Evolutionary conservation across 2,329 filamentous ascomycete genomes (phyloP).

Genomic region (Colletotrichum acutatum): DNA sequence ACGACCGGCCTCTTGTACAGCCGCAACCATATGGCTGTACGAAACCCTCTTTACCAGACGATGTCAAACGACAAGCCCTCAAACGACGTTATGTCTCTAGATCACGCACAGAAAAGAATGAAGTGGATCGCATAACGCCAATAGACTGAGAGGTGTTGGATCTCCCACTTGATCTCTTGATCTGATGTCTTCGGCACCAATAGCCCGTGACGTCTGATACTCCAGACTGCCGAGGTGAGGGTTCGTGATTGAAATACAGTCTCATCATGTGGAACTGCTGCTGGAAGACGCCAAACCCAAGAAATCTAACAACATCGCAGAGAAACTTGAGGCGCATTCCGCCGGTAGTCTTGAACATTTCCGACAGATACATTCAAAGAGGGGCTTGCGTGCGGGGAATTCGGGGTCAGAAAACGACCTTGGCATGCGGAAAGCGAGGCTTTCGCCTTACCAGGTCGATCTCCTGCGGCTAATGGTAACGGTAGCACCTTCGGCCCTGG

Average conservation of each 20-base stretch:
- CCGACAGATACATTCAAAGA: neutral
- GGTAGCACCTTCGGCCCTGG: neutral
- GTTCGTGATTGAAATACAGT: neutral
- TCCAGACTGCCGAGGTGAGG: neutral
- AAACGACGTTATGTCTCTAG: neutral
- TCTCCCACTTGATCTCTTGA: neutral
- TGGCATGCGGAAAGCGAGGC: constrained; percentile 16
- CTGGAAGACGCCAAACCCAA: neutral
- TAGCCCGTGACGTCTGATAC: neutral
- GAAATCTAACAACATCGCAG: neutral
- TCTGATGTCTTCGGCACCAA: neutral
- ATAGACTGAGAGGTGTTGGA: neutral
- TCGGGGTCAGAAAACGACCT: constrained; percentile 8
- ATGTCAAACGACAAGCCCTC: neutral
- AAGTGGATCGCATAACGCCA: neutral
- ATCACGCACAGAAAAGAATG: neutral
- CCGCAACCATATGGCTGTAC: neutral
- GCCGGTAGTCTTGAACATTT: neutral
- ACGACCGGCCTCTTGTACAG: neutral
- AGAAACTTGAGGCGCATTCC: neutral
- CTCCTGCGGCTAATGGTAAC: neutral
- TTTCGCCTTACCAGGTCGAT: neutral
- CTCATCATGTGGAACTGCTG: neutral
- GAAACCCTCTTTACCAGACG: neutral
- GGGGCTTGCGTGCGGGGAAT: constrained; percentile 24